A percentile compares a stretch with the other conserved stretches of the same genome.
Evolutionary conservation across 768 basidiomycete genomes (phyloP).

Genomic region (Trametes maxima): DNA sequence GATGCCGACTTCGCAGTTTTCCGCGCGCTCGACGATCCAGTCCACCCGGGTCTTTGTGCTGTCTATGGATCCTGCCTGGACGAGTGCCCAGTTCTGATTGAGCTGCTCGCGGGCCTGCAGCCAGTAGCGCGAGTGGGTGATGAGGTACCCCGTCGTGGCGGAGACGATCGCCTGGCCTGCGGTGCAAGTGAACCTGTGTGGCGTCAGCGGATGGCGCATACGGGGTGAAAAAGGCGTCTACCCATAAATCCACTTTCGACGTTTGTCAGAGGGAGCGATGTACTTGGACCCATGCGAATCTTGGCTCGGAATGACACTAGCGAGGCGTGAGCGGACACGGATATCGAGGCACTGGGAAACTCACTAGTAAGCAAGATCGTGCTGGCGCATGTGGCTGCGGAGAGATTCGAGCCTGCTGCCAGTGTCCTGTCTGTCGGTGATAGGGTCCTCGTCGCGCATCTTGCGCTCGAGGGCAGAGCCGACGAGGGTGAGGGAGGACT

Average conservation of each 20-base stretch:
- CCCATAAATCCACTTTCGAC: conserved; percentile 79
- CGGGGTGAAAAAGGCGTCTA: conserved; percentile 36
- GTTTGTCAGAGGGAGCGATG: conserved; percentile 73
- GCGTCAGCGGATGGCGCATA: conserved; percentile 5
- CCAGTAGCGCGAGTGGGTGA: conserved; percentile 86
- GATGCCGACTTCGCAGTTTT: conserved; percentile 61
- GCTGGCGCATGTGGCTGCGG: conserved; percentile 65
- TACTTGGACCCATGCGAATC: conserved; percentile 88
- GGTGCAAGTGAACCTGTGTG: conserved; percentile 58
- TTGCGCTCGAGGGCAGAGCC: conserved; percentile 75
- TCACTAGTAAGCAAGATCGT: conserved; percentile 76
- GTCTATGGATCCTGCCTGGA: conserved; percentile 54
- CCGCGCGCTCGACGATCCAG: conserved; percentile 51
- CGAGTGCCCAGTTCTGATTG: conserved; percentile 72
- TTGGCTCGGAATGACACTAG: conserved; percentile 73
- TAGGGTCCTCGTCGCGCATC: conserved; percentile 59
- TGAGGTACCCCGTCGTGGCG: conserved; percentile 64
- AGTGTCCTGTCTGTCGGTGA: conserved; percentile 58
- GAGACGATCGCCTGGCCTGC: conserved; percentile 76
- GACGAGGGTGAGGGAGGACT: conserved; percentile 74
- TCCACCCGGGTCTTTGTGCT: conserved; percentile 77
- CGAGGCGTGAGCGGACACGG: neutral
- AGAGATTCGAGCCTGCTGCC: conserved; percentile 60
- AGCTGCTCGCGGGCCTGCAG: conserved; percentile 70
- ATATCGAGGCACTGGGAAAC: conserved; percentile 31